A percentile compares a stretch with the other conserved stretches of the same genome.
Evolutionary conservation across 164 flowering plant species (phyloP).

Genomic region (Pachysandra terminalis): DNA sequence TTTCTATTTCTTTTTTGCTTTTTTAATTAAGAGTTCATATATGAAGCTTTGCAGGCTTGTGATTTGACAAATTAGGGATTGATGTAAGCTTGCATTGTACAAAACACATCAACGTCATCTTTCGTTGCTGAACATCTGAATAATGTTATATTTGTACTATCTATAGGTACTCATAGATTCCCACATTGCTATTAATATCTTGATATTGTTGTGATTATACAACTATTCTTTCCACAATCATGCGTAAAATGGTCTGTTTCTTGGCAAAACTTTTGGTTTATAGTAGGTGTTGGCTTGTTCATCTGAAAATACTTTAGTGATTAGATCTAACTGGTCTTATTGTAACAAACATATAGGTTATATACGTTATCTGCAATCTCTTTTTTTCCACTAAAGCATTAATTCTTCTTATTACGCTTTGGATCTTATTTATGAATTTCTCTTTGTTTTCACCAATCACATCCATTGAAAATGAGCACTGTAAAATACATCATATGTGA

Average conservation of each 20-base stretch:
- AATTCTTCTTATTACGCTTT: too few relatives aligned
- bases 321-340: too few relatives aligned
- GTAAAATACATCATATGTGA: too few relatives aligned
- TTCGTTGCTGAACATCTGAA: neutral
- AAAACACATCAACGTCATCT: neutral
- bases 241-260: neutral
- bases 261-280: too few relatives aligned
- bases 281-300: too few relatives aligned
- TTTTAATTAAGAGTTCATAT: neutral
- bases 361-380: too few relatives aligned
- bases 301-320: too few relatives aligned
- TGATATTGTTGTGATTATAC: neutral
- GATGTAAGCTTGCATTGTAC: neutral
- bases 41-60: slow-evolving; percentile 3
- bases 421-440: too few relatives aligned
- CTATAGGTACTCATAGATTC: neutral
- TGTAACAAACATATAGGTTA: too few relatives aligned
- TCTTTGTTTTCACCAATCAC: too few relatives aligned
- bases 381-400: too few relatives aligned
- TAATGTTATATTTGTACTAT: neutral
- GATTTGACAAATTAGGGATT: neutral
- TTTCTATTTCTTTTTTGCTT: neutral
- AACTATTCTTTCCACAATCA: neutral
- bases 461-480: too few relatives aligned
- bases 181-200: neutral